Evolutionary conservation across 2,329 filamentous ascomycete genomes (phyloP), one percentile per base, ranked within the genome.

Genomic region (Davidsoniella eucalypti): DNA sequence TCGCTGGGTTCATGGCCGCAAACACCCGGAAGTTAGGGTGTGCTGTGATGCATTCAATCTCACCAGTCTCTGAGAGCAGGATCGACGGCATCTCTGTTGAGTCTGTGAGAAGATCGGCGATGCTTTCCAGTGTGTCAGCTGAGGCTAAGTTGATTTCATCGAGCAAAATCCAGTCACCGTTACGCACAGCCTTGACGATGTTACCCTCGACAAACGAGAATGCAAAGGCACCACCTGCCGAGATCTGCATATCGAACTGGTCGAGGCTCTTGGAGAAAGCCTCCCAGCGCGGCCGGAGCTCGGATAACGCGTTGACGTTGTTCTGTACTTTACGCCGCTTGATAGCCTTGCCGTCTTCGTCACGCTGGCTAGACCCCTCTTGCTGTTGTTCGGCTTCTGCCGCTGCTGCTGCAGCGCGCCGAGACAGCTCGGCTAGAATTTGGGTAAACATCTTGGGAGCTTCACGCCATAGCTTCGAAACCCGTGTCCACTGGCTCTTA

Each of bases 1-100:
- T 98, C 4, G 92, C 92, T 26, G 92, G 92, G 60, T 99, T 99
- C 92, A 99, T 99, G 25, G 93, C 92, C 47, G 86, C 93, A 61
- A 99, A 98, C 12, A 99, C 84, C 38, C 92, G 80, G 63, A 99
- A 98, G 56, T 94, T 80, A 0, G 87, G 82, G 63, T 98, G 90
- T 0, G 88, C 92, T 54, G 81, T 74, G 36, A 98, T 81, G 56
- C 88, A 78, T 63, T 96, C 87, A 41, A 94, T 86, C 57, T 92
- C 87, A 37, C 92, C 92, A 38, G 87, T 92, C 66, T 99, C 92
- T 0, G 88, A 88, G 6, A 99, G 73, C 4, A 98, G 68, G 43
- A 98, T 80, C 0, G 86, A 95, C 1, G 90, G 90, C 0, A 71
- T 70, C 33, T 79, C 78, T 54, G 78, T 77, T 8, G 77, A 73